Evolutionary conservation across 345 rosid genomes (phyloP), one percentile per base, ranked within the genome.

Genomic region (Hibiscus tridactylites): DNA sequence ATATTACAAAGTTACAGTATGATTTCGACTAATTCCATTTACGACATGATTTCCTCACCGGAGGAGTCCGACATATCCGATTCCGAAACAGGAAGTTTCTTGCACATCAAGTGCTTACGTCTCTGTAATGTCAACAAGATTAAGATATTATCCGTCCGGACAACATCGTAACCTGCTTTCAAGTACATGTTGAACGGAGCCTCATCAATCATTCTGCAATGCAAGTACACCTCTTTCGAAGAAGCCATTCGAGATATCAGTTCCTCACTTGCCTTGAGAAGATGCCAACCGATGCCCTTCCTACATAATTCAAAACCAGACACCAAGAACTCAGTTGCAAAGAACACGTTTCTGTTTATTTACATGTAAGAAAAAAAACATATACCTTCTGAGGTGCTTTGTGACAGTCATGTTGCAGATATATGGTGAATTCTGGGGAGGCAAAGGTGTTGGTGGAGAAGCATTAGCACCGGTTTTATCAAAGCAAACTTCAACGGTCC

Each of bases 71-170:
- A 65, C 28, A 79, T 47, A 73, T 83, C 85, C 3, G 65, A 70
- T 15, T 75, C 75, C 7, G 74, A 49, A 15, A 33, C 69, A 26
- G 87, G 83, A 74, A 90, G 91, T 73, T 83, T 85, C 86, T 94
- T 94, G 81, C 84, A 76, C 98, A 91, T 94, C 85, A 94, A 87
- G 85, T 91, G 93, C 76, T 94, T 94, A 77, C 97, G 95, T 60
- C 91, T 81, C 81, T 91, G 96, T 78, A 94, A 77, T 86, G 81
- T 83, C 82, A 94, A 73, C 76, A 94, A 83, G 70, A 87, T 76
- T 58, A 90, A 79, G 80, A 91, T 59, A 2, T 78, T 86, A 79
- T 93, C 92, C n/a, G 93, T 93, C 84, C 79, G 74, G 26, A 90
- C 83, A 62, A 86, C 79, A 8, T 73, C 71, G 74, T 94, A 94